Base-by-base conservation (phyloP, 2,329 filamentous ascomycete species). In the Ascochyta pisi region DNA sequence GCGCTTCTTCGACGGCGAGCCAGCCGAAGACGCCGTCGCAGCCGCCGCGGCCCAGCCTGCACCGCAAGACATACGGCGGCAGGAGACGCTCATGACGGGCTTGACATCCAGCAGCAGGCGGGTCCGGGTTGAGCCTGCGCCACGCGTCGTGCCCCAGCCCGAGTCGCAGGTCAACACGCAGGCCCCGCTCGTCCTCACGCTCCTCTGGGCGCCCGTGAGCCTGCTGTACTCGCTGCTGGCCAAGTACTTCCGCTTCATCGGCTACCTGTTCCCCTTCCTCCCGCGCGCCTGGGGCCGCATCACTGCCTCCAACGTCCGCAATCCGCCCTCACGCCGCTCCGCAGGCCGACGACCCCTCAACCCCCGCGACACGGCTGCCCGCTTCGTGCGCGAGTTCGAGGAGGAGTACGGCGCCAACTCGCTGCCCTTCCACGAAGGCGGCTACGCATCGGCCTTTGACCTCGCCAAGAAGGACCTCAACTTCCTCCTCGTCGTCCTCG, bases 1-100 rank as follows among this genome's bases (percentile, higher is more conserved):
- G 63, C 96, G 96, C 73, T 98, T 98, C 84, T 99, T 97, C 74
- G 95, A 99, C 70, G 95, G 95, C 65, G 95, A 98, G 78, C 89
- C 89, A 3, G 85, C 92, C 44, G 91, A 96, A 54, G 73, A 76
- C 73, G 89, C 86, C 12, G 80, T 94, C 16, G 89, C 90, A 54
- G 89, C 89, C 46, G 78, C 27, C 24, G 24, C 24, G 2, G 8
- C 83, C n/a, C 70, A 78, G 29, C 81, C 86, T 35, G 87, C 89
- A 16, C 85, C 86, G 42, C 81, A 85, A 61, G 78, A 86, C 55
- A 79, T 82, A 13, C 83, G 91, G 61, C 86, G 89, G 59, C 79
- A 83, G 63, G 90, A 96, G 69, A 96, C 91, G 58, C 82, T 96
- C 26, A 77, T 86, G 72, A 82, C 81, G 57, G 80, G 42, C 84